Base-by-base conservation (phyloP, 352 stramenopile genomes). In the Phytopythium vexans region DNA sequence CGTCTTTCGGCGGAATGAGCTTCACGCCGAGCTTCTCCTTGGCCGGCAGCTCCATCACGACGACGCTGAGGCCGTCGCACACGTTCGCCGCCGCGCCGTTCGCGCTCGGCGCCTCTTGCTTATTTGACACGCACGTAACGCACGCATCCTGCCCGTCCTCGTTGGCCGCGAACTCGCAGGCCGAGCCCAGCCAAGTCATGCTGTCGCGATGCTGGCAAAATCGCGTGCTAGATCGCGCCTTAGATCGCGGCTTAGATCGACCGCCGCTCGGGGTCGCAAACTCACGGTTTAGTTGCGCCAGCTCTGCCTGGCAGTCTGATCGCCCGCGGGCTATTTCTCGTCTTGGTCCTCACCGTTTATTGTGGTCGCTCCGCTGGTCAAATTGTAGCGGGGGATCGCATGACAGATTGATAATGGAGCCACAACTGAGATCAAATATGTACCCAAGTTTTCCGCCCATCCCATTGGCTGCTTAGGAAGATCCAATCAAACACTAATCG, bases 1-100 rank as follows among this genome's bases (percentile, higher is more conserved):
- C 84, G 43, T 82, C 68, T 54, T 89, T 92, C 12, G 82, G 84
- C 14, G 84, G 82, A 80, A 88, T 89, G 52, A 91, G 82, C 64
- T 92, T 92, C 39, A 94, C 84, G 40, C 81, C 84, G 32, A 94
- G 79, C 56, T 92, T 94, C 52, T 92, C 79, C 64, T 94, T 94
- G 21, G 84, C 71, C 8, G 81, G 84, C 33, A 94, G 60, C 51
- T 90, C 84, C 38, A 94, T 92, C 15, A 92, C 75, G 9, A 93
- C 66, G 3, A 90, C 78, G 12, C 52, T 46, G n/a, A 52, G 32
- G 16, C 35, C 36, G 27, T 36, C 55, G 12, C 33, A 42, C 4
- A 51, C 39, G 16, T n/a, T n/a, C n/a, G n/a, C n/a, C n/a, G 37
- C 45, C 14, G 38, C 39, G 16, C 45, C 52, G 36, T 49, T 48